A percentile compares a stretch with the other conserved stretches of the same genome.
These are phyloP conservation scores for Trichosanthes truncata DNA, from an alignment of 306 rosid species.

Conservation along the genomic window DNA sequence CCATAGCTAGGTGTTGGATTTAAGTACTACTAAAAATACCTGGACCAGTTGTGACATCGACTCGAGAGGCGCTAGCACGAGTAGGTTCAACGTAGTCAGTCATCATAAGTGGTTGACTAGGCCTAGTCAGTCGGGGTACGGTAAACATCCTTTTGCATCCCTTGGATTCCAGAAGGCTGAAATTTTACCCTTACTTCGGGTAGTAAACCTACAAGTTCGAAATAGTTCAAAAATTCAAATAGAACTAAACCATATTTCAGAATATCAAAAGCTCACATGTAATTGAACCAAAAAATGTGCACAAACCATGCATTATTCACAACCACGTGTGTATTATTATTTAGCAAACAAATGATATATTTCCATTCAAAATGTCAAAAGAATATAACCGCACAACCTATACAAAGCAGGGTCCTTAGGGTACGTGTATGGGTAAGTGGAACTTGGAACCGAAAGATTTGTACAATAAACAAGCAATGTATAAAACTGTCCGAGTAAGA, in stretches of 20 bases:
- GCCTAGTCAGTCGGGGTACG: background rate
- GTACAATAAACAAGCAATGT: background rate
- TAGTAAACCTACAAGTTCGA: background rate
- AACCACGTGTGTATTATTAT: background rate
- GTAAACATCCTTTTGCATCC: too few species aligned
- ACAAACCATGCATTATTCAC: background rate
- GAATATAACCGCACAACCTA: slow-evolving; percentile 7
- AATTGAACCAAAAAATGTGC: background rate
- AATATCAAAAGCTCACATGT: background rate
- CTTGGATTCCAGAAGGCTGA: too few species aligned
- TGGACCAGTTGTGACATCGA: background rate
- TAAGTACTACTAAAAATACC: background rate
- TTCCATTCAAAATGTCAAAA: background rate
- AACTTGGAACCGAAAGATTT: background rate
- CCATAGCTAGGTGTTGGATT: too few species aligned
- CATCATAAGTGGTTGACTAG: background rate
- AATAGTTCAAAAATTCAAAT: too few species aligned
- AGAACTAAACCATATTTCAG: background rate
- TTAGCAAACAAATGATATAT: slow-evolving; percentile 7
- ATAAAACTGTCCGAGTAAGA: background rate
- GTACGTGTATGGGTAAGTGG: background rate
- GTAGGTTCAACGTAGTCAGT: background rate
- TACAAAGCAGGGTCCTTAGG: background rate
- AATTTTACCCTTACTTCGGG: too few species aligned
- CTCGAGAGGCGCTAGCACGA: background rate